These are phyloP conservation scores for Hypholoma fasciculare DNA, from an alignment of 768 basidiomycete species.

Conservation along the genomic window DNA sequence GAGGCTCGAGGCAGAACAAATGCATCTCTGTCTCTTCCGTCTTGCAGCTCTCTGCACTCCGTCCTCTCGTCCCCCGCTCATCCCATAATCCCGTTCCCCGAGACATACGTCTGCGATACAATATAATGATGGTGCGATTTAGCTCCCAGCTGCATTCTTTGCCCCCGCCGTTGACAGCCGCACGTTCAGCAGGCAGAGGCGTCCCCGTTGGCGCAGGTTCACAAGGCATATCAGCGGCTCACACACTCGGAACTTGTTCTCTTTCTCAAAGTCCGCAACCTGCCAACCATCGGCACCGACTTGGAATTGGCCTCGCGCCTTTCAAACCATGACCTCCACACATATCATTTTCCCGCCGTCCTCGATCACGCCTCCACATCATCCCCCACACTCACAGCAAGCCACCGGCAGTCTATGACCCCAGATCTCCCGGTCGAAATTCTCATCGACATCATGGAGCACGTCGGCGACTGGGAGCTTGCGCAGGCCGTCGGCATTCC, in stretches of 20 bases:
- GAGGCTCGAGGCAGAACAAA: not conserved
- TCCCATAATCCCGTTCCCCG: not conserved
- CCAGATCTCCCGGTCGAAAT: slow-evolving; percentile 78
- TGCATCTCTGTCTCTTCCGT: not conserved
- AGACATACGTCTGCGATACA: not conserved
- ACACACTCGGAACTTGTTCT: slow-evolving; percentile 68
- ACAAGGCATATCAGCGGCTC: slow-evolving; percentile 69
- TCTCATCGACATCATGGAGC: slow-evolving; percentile 74
- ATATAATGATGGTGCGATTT: not conserved
- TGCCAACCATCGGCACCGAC: slow-evolving; percentile 65
- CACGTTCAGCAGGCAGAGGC: slow-evolving; percentile 29
- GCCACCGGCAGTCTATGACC: slow-evolving; percentile 31
- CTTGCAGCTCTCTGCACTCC: not conserved
- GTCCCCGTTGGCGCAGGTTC: slow-evolving; percentile 48
- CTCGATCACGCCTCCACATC: slow-evolving; percentile 27
- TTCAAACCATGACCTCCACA: slow-evolving; percentile 73
- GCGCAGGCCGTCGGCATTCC: slow-evolving; percentile 74
- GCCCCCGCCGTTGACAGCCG: slow-evolving; percentile 8
- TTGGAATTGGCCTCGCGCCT: slow-evolving; percentile 69
- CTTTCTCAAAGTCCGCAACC: slow-evolving; percentile 71
- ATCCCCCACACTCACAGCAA: slow-evolving; percentile 27
- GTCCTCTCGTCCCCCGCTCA: not conserved
- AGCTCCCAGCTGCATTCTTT: too few relatives aligned
- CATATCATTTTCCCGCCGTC: slow-evolving; percentile 58
- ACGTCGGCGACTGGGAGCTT: slow-evolving; percentile 84